Conservation (phyloP, 108 stramenopile species). For the Cylindrotheca closterium region DNA sequence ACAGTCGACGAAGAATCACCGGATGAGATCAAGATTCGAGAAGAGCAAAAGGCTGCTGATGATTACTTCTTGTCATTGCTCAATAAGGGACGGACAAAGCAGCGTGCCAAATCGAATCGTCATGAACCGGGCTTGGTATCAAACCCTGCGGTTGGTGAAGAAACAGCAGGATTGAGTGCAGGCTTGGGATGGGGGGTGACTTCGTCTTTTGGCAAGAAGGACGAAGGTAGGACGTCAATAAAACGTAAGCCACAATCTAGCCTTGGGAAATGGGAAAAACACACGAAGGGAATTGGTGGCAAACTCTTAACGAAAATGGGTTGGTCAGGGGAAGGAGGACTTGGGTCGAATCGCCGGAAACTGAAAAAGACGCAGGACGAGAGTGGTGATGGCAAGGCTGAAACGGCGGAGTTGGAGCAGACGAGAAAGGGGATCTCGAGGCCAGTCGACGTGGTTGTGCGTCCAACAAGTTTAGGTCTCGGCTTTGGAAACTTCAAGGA, state of each 20-base stretch:
- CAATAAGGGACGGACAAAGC: conserved; percentile 8
- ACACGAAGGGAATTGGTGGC: conserved; percentile 94
- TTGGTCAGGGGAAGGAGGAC: conserved; percentile 80
- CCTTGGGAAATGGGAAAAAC: conserved; percentile 91
- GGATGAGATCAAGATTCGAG: conserved; percentile 9
- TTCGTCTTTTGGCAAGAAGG: not conserved
- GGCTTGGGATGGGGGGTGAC: not conserved
- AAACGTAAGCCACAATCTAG: not conserved
- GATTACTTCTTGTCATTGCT: conserved; percentile 23
- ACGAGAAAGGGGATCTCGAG: conserved; percentile 70
- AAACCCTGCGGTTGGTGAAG: not conserved
- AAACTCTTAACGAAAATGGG: conserved; percentile 92
- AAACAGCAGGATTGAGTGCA: not conserved
- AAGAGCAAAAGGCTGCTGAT: conserved; percentile 41
- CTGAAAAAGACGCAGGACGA: conserved; percentile 12
- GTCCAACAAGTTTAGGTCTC: conserved; percentile 82
- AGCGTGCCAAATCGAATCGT: not conserved
- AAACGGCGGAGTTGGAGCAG: not conserved
- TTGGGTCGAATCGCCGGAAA: conserved; percentile 65
- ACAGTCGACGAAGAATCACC: conserved; percentile 5
- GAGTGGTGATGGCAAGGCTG: not conserved
- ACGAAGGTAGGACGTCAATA: not conserved
- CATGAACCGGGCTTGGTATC: no score
- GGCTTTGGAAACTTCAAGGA: conserved; percentile 90
- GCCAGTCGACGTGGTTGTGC: conserved; percentile 91